Base-by-base conservation (phyloP, 1,284 basidiomycete species). In the Calocybe gambosa region DNA sequence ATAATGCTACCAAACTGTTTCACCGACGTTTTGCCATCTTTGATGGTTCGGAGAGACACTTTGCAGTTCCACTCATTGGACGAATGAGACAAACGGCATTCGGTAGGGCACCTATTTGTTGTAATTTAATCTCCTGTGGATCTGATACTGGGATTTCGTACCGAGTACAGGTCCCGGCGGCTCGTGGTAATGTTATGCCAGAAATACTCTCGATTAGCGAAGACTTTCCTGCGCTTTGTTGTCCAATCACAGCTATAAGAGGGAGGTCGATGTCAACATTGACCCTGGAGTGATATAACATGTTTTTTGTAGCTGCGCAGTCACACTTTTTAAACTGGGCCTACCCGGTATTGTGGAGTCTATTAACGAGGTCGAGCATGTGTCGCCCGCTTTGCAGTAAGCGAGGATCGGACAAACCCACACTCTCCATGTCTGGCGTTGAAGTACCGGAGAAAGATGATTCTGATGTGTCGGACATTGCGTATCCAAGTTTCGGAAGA, bases 161-260 rank as follows among this genome's bases (percentile, higher is more conserved):
- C 80, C 85, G 68, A 0, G 86, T 89, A 51, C 85, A 89, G 0
- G 71, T 73, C 6, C 71, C 71, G 12, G 67, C 58, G 0, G 80
- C 79, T 2, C 84, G 74, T n/a, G 85, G 85, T 0, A 89, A 62
- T 0, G 74, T 81, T 42, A 88, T 77, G 0, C 82, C 83, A n/a
- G 80, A 84, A 23, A 89, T 85, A 0, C 82, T 74, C 54, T 89
- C 85, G 12, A 89, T 85, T 1, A 88, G 66, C 0, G 82, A 85
- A 0, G 82, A 85, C 53, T 89, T 89, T 0, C 85, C 86, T 0
- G 80, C 79, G 39, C 79, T 83, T 52, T 85, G 82, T 6, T 68
- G 72, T 0, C 82, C 82, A 8, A 85, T 74, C 37, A 82, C 85
- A 0, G 78, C 82, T n/a, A 87, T 85, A 53, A 77, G 71, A 0